Evolutionary conservation across 2,329 filamentous ascomycete species (phyloP).

Genomic region (Microcyclospora tardicrescens): DNA sequence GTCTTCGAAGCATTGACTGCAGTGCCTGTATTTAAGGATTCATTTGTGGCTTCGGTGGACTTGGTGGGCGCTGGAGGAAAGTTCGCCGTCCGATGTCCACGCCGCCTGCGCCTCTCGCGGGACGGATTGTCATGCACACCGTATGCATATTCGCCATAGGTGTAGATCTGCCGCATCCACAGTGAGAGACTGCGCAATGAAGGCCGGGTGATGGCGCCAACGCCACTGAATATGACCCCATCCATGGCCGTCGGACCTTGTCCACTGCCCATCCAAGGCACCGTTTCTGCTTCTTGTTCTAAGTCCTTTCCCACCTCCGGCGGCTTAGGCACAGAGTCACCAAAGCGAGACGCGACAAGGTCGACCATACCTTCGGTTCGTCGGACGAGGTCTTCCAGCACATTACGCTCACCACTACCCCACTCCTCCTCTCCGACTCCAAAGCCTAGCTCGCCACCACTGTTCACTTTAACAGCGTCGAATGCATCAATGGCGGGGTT

Average conservation of each 20-base stretch:
- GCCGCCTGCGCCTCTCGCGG: conserved; percentile 44
- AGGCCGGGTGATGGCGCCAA: conserved; percentile 56
- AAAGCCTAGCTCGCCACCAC: conserved; percentile 79
- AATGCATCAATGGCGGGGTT: conserved; percentile 73
- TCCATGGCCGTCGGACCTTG: conserved; percentile 57
- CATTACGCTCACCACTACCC: conserved; percentile 84
- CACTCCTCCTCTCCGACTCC: conserved; percentile 93
- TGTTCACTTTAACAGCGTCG: conserved; percentile 74
- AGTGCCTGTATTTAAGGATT: too few relatives aligned
- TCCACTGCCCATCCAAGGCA: conserved; percentile 62
- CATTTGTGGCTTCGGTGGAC: not conserved
- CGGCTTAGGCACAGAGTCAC: conserved; percentile 31
- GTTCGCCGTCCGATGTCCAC: conserved; percentile 10
- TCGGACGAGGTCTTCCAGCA: conserved; percentile 74
- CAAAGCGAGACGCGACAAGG: conserved; percentile 76
- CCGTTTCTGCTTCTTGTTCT: conserved; percentile 10
- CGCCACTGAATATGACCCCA: conserved; percentile 74
- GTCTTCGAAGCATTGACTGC: not conserved
- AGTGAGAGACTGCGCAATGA: conserved; percentile 62
- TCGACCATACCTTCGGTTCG: conserved; percentile 77
- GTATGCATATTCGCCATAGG: conserved; percentile 71
- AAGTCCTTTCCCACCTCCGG: not conserved
- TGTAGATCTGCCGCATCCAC: conserved; percentile 84
- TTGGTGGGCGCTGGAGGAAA: conserved; percentile 4
- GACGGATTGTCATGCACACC: conserved; percentile 69